These are phyloP conservation scores for Stipa capillata DNA, from an alignment of 176 grass and related monocot species.

Conservation along the genomic window DNA sequence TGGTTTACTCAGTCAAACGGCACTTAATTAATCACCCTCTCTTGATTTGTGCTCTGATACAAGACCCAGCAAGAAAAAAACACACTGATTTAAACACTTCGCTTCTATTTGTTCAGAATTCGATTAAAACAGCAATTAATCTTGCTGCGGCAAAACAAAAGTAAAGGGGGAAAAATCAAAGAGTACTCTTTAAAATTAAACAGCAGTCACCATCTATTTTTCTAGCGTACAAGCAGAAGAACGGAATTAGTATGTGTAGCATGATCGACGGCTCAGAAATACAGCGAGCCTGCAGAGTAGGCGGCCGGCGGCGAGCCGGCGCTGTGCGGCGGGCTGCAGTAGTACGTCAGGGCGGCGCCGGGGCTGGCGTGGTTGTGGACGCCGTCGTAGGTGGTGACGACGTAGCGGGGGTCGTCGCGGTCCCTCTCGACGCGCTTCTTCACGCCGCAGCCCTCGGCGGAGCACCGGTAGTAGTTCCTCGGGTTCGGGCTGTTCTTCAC, in stretches of 20 bases:
- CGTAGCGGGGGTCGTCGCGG: conserved; percentile 38
- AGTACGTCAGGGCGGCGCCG: neutral
- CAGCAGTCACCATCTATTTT: too few relatives aligned
- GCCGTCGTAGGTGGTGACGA: conserved; percentile 66
- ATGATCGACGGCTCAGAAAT: conserved; percentile 10
- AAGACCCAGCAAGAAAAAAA: too few relatives aligned
- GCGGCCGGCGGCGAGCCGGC: conserved; percentile 22
- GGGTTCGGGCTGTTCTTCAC: conserved; percentile 94
- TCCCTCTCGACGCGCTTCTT: conserved; percentile 69
- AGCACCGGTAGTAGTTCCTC: conserved; percentile 69
- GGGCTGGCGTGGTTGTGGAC: conserved; percentile 51
- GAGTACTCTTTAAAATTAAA: too few relatives aligned
- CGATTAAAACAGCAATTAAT: too few relatives aligned
- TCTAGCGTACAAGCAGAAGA: neutral
- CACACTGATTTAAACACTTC: too few relatives aligned
- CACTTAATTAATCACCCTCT: neutral
- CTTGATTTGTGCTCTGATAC: neutral
- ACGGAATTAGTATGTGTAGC: neutral
- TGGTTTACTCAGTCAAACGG: neutral
- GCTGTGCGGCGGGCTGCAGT: conserved; percentile 24
- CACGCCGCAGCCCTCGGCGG: conserved; percentile 43
- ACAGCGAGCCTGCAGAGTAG: conserved; percentile 12
- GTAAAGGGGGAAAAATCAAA: too few relatives aligned
- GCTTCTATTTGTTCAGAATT: too few relatives aligned
- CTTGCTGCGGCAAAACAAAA: too few relatives aligned